These are phyloP conservation scores for Nemania sp. DNA, from an alignment of 2,329 filamentous ascomycete genomes.

Conservation along the genomic window DNA sequence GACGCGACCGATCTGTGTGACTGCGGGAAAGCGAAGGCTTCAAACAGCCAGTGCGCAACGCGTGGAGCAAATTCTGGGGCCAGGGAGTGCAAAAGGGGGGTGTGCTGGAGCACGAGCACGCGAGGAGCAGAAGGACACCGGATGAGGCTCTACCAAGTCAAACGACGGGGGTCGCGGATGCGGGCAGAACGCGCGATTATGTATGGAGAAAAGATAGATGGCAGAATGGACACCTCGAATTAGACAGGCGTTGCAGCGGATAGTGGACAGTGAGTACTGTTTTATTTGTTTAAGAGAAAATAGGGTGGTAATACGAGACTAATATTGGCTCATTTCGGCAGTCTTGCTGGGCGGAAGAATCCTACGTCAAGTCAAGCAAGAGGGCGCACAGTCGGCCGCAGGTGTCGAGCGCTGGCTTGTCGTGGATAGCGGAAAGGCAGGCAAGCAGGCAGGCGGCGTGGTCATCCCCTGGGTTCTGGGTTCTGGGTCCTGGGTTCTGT, in stretches of 20 bases:
- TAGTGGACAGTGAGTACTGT: slow-evolving; percentile 4
- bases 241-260: background rate
- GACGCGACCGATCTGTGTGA: slow-evolving; percentile 10
- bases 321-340: slow-evolving; percentile 37
- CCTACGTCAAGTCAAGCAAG: slow-evolving; percentile 31
- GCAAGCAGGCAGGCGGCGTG: too few relatives aligned
- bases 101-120: slow-evolving; percentile 23
- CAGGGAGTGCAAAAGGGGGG: too few relatives aligned
- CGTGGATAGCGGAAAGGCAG: too few relatives aligned
- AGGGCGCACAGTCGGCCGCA: slow-evolving; percentile 9
- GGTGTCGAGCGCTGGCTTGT: too few relatives aligned
- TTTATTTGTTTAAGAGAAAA: slow-evolving; percentile 8
- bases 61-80: too few relatives aligned
- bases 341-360: slow-evolving; percentile 27
- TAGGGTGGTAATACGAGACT: slow-evolving; percentile 33
- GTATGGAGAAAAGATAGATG: background rate
- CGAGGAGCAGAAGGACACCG: slow-evolving; percentile 2
- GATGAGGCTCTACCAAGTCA: slow-evolving; percentile 12
- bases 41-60: slow-evolving; percentile 5
- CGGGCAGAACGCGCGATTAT: background rate
- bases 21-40: slow-evolving; percentile 2
- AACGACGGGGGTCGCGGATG: background rate
- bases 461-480: too few relatives aligned
- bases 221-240: slow-evolving; percentile 20
- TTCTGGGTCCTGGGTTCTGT: too few relatives aligned